Base-by-base conservation (phyloP, 2,329 filamentous ascomycete species). In the Elsinoe necatrix region DNA sequence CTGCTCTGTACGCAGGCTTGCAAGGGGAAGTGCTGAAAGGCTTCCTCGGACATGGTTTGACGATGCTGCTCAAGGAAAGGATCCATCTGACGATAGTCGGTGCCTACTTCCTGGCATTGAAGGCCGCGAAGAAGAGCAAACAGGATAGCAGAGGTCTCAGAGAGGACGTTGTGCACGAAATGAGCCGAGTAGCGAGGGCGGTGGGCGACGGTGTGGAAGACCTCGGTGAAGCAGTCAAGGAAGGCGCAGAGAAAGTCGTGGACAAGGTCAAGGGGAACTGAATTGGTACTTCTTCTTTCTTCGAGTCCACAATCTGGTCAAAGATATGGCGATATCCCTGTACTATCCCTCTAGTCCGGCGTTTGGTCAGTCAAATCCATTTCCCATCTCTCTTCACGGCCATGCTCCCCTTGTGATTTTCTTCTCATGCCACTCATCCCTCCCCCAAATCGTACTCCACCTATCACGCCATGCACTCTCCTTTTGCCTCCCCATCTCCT, bases 1-100 rank as follows among this genome's bases (percentile, higher is more conserved):
- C 68, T 3, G 85, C 83, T 0, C 72, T 95, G 7, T 95, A 95
- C 66, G 81, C 86, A 50, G 90, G 89, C 4, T 74, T 95, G 0
- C 78, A 77, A 12, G 87, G 84, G 3, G 88, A 95, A 70, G 77
- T 95, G 2, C 70, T 91, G 7, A 91, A 90, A 65, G 86, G 87
- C 0, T 95, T 95, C 72, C 84, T 95, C 64, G 84, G 83, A 20
- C 89, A 95, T 65, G 90, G 90, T 0, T 79, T 90, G 54, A 92
- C 89, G 0, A 95, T 95, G 87, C 74, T 92, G 55, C 82, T 87
- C 58, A 95, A 95, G 71, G 87, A 92, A 57, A 73, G 80, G 4
- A 80, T 93, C 7, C 87, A 95, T 67, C 77, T 80, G 25, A 69
- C 84, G 14, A 81, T 95, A 57, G 80, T 95, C 58, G 81, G 81